Conservation (phyloP, 2,329 filamentous ascomycete genomes). For the Colletotrichum sp. region DNA sequence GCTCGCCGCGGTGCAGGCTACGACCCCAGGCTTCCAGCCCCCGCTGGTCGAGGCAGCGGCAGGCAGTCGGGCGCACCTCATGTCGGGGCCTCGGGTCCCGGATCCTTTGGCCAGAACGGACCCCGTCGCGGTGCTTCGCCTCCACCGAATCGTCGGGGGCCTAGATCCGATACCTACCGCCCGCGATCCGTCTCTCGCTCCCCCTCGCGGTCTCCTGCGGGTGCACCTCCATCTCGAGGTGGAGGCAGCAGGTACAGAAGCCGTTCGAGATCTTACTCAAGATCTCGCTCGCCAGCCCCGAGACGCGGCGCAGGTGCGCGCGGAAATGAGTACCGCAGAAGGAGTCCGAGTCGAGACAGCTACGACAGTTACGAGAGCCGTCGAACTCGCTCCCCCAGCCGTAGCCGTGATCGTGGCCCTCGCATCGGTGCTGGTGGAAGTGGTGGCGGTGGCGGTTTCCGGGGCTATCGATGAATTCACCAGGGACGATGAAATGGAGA, state of each 20-base stretch:
- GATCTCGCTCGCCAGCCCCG: conserved; percentile 46
- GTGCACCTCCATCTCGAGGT: conserved; percentile 30
- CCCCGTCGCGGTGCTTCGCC: conserved; percentile 41
- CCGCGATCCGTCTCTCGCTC: conserved; percentile 63
- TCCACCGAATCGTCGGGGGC: conserved; percentile 42
- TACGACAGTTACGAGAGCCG: conserved; percentile 46
- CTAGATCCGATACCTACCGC: conserved; percentile 63
- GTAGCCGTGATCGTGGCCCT: conserved; percentile 10
- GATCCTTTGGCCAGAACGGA: conserved; percentile 37
- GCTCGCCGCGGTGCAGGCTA: conserved; percentile 68
- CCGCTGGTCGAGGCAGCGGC: conserved; percentile 26
- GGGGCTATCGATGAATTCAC: conserved; percentile 6
- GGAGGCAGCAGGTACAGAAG: conserved; percentile 47
- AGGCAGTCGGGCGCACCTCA: conserved; percentile 25
- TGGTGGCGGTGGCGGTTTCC: background rate
- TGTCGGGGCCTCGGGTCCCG: conserved; percentile 37
- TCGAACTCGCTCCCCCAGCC: conserved; percentile 22
- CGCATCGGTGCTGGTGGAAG: conserved; percentile 6
- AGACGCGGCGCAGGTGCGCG: conserved; percentile 35
- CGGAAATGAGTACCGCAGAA: conserved; percentile 29
- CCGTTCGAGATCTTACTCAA: conserved; percentile 50
- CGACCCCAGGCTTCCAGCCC: conserved; percentile 56
- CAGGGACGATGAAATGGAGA: background rate
- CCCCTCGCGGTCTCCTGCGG: conserved; percentile 43
- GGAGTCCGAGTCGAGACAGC: conserved; percentile 37